Conservation (phyloP, 768 basidiomycete genomes). For the Rhodotorula babjevae region DNA sequence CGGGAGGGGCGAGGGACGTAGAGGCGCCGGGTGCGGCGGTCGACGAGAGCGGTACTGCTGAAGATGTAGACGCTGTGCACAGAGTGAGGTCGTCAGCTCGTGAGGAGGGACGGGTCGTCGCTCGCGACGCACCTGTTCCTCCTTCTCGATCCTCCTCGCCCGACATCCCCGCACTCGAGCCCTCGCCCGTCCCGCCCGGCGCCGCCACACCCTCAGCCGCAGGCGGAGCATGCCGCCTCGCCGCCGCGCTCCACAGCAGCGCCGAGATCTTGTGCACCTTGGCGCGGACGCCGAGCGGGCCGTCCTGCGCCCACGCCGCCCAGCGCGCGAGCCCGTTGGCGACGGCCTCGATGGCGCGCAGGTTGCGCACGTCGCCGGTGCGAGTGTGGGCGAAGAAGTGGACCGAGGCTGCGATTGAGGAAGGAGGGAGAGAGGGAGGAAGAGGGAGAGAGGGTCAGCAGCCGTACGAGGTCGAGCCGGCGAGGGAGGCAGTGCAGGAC, state of each 20-base stretch:
- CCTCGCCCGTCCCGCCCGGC: not conserved
- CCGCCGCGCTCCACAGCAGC: not conserved
- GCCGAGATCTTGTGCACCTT: not conserved
- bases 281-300: not conserved
- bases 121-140: not conserved
- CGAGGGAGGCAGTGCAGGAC: not conserved
- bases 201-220: not conserved
- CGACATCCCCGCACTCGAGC: not conserved
- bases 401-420: not conserved
- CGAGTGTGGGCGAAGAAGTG: not conserved
- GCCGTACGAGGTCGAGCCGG: not conserved
- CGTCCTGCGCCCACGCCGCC: not conserved
- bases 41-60: not conserved
- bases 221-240: not conserved
- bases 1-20: too few relatives aligned
- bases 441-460: not conserved
- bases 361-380: not conserved
- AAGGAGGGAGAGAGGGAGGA: not conserved
- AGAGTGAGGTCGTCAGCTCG: not conserved
- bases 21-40: too few relatives aligned
- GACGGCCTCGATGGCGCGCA: not conserved
- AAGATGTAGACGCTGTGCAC: too few relatives aligned
- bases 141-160: not conserved
- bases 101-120: too few relatives aligned
- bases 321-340: not conserved